Evolutionary conservation across 2,329 filamentous ascomycete species (phyloP), one percentile per base, ranked within the genome.

Genomic region (Chlorencoelia australis): DNA sequence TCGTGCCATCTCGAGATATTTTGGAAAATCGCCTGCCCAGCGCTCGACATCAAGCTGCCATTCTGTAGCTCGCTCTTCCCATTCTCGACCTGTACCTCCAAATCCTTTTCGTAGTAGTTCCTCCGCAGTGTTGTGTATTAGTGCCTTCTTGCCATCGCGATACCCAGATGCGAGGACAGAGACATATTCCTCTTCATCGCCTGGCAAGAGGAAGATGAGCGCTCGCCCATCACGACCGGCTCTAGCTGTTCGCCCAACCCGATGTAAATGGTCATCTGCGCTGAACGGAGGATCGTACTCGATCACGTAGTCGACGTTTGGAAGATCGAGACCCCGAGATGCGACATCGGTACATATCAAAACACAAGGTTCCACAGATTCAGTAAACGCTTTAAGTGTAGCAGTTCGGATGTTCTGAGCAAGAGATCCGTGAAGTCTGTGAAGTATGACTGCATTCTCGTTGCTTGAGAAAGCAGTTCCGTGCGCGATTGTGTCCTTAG

Each of bases 251-350:
- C 91, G 82, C 37, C 91, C 91, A 37, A 96, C 85, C 38, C 91
- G 81, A 63, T 98, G 91, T 6, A 95, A 72, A 58, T 98, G 91
- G 58, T 98, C 91, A 42, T 88, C 83, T 16, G 86, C 79, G 55
- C 82, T 86, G 61, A 96, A 96, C 2, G 91, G 85, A 0, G 91
- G 88, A 55, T 98, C 91, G 56, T 94, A 96, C 59, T 98, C 91
- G 39, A 98, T 74, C 33, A 98, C 87, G 14, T 95, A 70, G 57
- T 98, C 91, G 34, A 98, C 85, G 33, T 91, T 89, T 1, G 89
- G 89, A 11, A 98, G 75, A 66, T 98, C 91, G 27, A 98, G 77
- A 64, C 91, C 91, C 55, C 91, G 85, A 14, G 91, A 91, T 9
- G 91, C 86, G 33, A 98, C 91, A 54, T 98, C 91, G 1, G 91